Conservation (phyloP, 805 yeast genomes). For the Cyberlindnera sargentensis region DNA sequence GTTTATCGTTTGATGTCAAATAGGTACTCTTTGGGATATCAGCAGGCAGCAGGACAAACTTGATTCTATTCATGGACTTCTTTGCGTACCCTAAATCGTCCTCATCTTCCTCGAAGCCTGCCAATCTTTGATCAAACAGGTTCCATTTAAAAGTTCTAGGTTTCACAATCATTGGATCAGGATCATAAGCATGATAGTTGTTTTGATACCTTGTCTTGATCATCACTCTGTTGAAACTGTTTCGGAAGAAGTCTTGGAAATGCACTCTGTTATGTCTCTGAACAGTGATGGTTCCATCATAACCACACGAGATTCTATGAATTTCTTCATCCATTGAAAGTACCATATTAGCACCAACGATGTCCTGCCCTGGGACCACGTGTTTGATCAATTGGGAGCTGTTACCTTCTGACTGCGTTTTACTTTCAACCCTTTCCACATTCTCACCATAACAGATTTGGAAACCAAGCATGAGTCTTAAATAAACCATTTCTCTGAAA, state of each 20-base stretch:
- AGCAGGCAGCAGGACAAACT: slow-evolving; percentile 80
- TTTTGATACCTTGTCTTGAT: slow-evolving; percentile 77
- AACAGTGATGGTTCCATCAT: slow-evolving; percentile 66
- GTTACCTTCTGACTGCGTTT: slow-evolving; percentile 48
- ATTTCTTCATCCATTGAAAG: slow-evolving; percentile 76
- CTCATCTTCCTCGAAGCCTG: slow-evolving; percentile 86
- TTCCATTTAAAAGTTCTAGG: slow-evolving; percentile 77
- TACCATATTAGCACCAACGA: slow-evolving; percentile 59
- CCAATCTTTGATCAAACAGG: slow-evolving; percentile 80
- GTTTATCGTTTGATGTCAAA: slow-evolving; percentile 34
- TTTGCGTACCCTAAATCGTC: slow-evolving; percentile 44
- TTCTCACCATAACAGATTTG: slow-evolving; percentile 77
- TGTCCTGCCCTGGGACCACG: slow-evolving; percentile 36
- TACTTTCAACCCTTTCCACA: slow-evolving; percentile 60
- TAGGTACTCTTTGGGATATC: slow-evolving; percentile 50
- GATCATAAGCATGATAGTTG: slow-evolving; percentile 48
- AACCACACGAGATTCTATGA: slow-evolving; percentile 74
- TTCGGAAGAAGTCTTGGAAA: slow-evolving; percentile 24
- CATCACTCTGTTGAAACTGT: slow-evolving; percentile 40
- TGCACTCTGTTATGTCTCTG: slow-evolving; percentile 55
- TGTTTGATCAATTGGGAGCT: slow-evolving; percentile 50
- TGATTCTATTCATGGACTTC: slow-evolving; percentile 51
- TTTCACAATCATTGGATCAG: slow-evolving; percentile 47
- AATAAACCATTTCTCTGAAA: slow-evolving; percentile 79
- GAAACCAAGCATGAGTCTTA: slow-evolving; percentile 79